Evolutionary conservation across 768 basidiomycete genomes (phyloP).

Genomic region (Pseudohyphozyma bogoriensis): DNA sequence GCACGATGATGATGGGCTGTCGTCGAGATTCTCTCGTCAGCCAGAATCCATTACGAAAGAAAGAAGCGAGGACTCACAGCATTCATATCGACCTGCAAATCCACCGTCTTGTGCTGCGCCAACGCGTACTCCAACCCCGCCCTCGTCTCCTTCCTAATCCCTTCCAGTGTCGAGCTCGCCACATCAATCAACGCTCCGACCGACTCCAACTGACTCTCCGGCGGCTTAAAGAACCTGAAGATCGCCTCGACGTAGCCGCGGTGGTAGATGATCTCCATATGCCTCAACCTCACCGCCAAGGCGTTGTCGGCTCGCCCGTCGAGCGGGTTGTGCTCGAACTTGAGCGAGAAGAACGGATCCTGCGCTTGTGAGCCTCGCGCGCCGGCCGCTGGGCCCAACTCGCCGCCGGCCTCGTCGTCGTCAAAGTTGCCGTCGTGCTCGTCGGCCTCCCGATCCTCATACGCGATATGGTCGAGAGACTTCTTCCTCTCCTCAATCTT

Average conservation of each 20-base stretch:
- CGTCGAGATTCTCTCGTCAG: background rate
- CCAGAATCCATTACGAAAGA: background rate
- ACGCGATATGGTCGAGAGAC: too few relatives aligned
- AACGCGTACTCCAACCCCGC: slow-evolving; percentile 88
- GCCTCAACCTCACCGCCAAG: slow-evolving; percentile 57
- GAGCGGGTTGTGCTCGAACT: slow-evolving; percentile 83
- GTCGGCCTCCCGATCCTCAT: slow-evolving; percentile 37
- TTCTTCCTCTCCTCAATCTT: slow-evolving; percentile 14
- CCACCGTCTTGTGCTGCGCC: slow-evolving; percentile 86
- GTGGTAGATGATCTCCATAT: slow-evolving; percentile 96
- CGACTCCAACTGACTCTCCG: slow-evolving; percentile 86
- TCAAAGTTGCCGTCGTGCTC: slow-evolving; percentile 37
- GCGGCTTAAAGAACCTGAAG: slow-evolving; percentile 82
- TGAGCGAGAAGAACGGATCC: slow-evolving; percentile 70
- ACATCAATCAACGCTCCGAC: slow-evolving; percentile 83
- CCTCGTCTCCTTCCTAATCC: slow-evolving; percentile 82
- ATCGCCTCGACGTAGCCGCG: slow-evolving; percentile 86
- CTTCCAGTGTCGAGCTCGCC: slow-evolving; percentile 87
- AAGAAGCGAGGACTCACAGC: slow-evolving; percentile 42
- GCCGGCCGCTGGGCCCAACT: slow-evolving; percentile 9
- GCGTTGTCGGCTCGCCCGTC: slow-evolving; percentile 86
- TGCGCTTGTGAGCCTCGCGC: slow-evolving; percentile 29
- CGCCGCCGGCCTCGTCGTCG: background rate
- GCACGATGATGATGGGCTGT: slow-evolving; percentile 82
- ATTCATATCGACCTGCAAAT: slow-evolving; percentile 91